Conservation (phyloP, 2,329 filamentous ascomycete genomes). For the Fusarium graminum region DNA sequence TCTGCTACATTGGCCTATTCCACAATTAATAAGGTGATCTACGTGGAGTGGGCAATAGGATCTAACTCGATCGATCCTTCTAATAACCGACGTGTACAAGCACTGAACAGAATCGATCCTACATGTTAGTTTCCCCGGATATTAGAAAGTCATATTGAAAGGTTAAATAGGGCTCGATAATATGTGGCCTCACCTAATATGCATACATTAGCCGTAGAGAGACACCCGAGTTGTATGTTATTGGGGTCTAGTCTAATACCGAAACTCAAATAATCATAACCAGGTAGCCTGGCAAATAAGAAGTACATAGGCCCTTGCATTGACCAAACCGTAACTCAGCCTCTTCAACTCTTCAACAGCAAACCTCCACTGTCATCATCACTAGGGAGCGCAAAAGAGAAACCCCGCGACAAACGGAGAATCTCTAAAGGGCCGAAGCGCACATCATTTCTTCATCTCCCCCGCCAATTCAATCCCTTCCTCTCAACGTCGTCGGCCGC, state of each 20-base stretch:
- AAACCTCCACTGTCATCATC: not conserved
- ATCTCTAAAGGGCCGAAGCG: conserved; percentile 23
- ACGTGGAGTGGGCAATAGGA: conserved; percentile 8
- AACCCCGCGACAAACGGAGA: conserved; percentile 1
- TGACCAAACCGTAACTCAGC: conserved; percentile 5
- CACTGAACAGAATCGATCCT: conserved; percentile 10
- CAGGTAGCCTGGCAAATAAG: not conserved
- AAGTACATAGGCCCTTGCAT: not conserved
- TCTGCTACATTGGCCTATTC: not conserved
- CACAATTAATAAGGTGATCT: conserved; percentile 22
- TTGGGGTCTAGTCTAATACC: conserved; percentile 2
- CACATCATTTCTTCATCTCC: conserved; percentile 29
- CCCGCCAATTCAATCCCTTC: conserved; percentile 25
- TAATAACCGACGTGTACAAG: not conserved
- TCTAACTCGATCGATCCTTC: conserved; percentile 15
- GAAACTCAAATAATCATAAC: not conserved
- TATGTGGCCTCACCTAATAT: not conserved
- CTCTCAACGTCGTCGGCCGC: conserved; percentile 24
- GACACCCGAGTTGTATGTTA: conserved; percentile 16
- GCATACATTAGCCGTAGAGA: conserved; percentile 8
- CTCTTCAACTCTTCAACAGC: not conserved
- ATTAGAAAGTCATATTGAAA: conserved; percentile 12
- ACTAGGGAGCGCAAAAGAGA: not conserved
- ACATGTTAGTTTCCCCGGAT: conserved; percentile 33
- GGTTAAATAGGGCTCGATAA: conserved; percentile 4